A percentile compares a stretch with the other conserved stretches of the same genome.
phyloP scores from a whole-genome alignment of 1,284 basidiomycete genomes.

The Earliella scabrosa region DNA sequence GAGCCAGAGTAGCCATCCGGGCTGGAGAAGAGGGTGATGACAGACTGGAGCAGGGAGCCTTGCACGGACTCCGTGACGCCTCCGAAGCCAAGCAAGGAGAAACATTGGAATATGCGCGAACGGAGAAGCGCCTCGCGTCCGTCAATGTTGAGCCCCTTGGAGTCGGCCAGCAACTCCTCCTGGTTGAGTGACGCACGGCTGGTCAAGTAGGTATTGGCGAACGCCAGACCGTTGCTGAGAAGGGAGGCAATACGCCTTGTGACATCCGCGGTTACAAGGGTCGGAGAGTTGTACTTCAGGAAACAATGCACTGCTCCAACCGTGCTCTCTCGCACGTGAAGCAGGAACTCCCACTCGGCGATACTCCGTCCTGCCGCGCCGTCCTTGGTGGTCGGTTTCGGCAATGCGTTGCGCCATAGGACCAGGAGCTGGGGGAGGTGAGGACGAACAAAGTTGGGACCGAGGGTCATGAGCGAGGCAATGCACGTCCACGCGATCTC shows the following conservation, averaged over 20 bases:
- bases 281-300: slow-evolving; percentile 76
- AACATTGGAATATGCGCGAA: slow-evolving; percentile 89
- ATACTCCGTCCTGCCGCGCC: slow-evolving; percentile 67
- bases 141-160: slow-evolving; percentile 64
- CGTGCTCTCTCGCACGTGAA: slow-evolving; percentile 91
- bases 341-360: slow-evolving; percentile 90
- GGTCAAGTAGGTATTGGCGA: slow-evolving; percentile 75
- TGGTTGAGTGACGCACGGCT: slow-evolving; percentile 50
- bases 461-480: slow-evolving; percentile 89
- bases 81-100: slow-evolving; percentile 79
- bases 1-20: slow-evolving; percentile 81
- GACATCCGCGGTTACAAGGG: slow-evolving; percentile 89
- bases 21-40: slow-evolving; percentile 86
- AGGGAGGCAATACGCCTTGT: slow-evolving; percentile 87
- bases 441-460: slow-evolving; percentile 90
- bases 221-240: slow-evolving; percentile 89
- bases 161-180: slow-evolving; percentile 41
- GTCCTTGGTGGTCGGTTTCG: slow-evolving; percentile 93
- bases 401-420: slow-evolving; percentile 95
- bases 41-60: slow-evolving; percentile 80
- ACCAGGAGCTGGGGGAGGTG: slow-evolving; percentile 93
- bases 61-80: slow-evolving; percentile 86
- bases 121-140: slow-evolving; percentile 86
- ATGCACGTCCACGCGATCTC: slow-evolving; percentile 96
- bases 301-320: slow-evolving; percentile 90